Evolutionary conservation across 2,329 filamentous ascomycete species (phyloP), one percentile per base, ranked within the genome.

Genomic region (Alternaria sp.): DNA sequence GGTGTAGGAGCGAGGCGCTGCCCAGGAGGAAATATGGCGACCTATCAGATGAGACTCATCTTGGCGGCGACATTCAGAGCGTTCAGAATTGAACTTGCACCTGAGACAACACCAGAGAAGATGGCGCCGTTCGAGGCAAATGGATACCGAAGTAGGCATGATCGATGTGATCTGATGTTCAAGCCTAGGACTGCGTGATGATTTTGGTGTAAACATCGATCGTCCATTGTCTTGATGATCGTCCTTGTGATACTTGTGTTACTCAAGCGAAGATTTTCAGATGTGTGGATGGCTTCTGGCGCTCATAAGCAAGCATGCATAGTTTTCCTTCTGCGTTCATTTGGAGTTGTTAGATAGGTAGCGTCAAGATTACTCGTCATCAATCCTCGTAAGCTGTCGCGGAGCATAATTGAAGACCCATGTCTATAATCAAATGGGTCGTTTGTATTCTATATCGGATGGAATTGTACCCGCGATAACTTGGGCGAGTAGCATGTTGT

Each of bases 91-190:
- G 57, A 44, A 7, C 41, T 69, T 36, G 66, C 66, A 18, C 61
- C 63, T 2, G 65, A 69, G 43, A 69, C 66, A 8, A 69, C 66
- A 5, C 66, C 65, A 2, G 60, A 67, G 49, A 59, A 42, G 38
- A 69, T 67, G 66, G 61, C 59, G n/a, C 65, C 66, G 0, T 67
- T 69, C 49, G 66, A 69, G 52, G 66, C 66, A 3, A 69, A 69
- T 20, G 66, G 66, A 6, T 69, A 66, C 48, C 59, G 66, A 1
- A 66, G 63, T 6, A 51, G 57, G 18, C 66, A 69, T 20, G 66
- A 67, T 57, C 49, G 64, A 39, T 69, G 66, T 38, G 64, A 65
- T 18, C 41, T 69, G 46, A 53, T 69, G 2, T 69, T 66, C 43
- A 61, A 59, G 4, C 61, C 66, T 20, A 36, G 46, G 46, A 49